phyloP scores from a whole-genome alignment of 176 grass and related monocot species.

The Avena sativa region DNA sequence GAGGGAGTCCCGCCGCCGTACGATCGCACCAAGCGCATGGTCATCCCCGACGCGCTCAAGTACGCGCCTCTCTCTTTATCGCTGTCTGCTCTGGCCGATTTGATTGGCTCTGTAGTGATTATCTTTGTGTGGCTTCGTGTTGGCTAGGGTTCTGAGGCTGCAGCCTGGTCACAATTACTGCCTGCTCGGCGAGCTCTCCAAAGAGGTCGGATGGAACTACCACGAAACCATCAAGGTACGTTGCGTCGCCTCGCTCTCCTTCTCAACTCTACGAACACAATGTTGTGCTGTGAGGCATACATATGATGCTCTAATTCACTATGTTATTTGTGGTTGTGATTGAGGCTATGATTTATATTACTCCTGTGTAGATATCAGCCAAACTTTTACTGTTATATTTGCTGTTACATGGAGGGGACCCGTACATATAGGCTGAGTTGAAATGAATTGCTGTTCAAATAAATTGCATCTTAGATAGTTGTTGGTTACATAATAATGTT shows the following conservation, averaged over 20 bases:
- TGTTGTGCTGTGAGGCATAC: not conserved
- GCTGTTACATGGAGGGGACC: not conserved
- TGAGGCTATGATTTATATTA: constrained; percentile 15
- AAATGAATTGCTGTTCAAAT: not conserved
- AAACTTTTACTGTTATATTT: not conserved
- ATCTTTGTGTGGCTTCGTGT: not conserved
- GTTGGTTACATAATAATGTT: not conserved
- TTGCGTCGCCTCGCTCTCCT: not conserved
- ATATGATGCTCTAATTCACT: too few species aligned
- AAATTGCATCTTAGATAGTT: not conserved
- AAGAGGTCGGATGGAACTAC: constrained; percentile 71
- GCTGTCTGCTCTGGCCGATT: not conserved
- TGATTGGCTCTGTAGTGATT: not conserved
- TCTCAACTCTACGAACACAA: too few species aligned
- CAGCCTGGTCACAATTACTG: constrained; percentile 70
- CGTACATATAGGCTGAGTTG: too few species aligned
- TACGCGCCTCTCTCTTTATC: not conserved
- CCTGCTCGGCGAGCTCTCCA: constrained; percentile 55
- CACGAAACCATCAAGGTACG: constrained; percentile 43
- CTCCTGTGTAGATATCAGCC: constrained; percentile 25
- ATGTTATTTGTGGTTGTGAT: not conserved
- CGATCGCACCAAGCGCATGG: constrained; percentile 65
- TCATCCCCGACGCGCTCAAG: constrained; percentile 75
- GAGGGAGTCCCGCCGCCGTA: constrained; percentile 71
- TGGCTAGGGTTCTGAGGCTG: constrained; percentile 64